A percentile compares a stretch with the other conserved stretches of the same genome.
Evolutionary conservation across 306 rosid genomes (phyloP).

Genomic region (Castanea crenata): DNA sequence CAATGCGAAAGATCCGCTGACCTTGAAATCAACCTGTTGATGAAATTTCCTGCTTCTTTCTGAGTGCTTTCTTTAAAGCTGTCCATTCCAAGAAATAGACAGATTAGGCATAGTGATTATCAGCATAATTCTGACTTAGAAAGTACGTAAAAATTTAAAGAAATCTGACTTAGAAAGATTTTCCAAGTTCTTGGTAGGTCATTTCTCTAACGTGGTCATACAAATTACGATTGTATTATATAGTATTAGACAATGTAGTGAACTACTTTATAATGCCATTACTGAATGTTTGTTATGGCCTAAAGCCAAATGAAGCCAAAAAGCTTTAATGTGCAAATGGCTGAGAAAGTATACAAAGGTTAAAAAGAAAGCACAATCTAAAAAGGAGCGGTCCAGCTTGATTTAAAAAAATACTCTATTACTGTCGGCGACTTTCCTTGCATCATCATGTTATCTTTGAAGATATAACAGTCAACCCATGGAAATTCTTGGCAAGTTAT

Average conservation of each 20-base stretch:
- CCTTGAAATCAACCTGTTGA: neutral
- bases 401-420: neutral
- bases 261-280: constrained; percentile 14
- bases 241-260: constrained; percentile 1
- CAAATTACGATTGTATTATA: neutral
- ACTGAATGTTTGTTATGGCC: neutral
- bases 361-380: neutral
- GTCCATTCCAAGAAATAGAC: constrained; percentile 22
- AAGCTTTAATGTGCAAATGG: neutral
- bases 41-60: neutral
- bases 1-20: constrained; percentile 11
- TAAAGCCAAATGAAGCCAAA: neutral
- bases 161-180: constrained; percentile 14
- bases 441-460: neutral
- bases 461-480: neutral
- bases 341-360: neutral
- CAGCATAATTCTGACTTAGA: constrained; percentile 19
- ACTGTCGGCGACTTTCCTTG: neutral
- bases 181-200: constrained; percentile 16
- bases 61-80: constrained; percentile 13
- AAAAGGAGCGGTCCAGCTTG: neutral
- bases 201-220: neutral
- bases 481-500: neutral
- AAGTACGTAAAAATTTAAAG: neutral
- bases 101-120: neutral